Evolutionary conservation across 148 eudicot genomes (phyloP).

Genomic region (Mesembryanthemum crystallinum): DNA sequence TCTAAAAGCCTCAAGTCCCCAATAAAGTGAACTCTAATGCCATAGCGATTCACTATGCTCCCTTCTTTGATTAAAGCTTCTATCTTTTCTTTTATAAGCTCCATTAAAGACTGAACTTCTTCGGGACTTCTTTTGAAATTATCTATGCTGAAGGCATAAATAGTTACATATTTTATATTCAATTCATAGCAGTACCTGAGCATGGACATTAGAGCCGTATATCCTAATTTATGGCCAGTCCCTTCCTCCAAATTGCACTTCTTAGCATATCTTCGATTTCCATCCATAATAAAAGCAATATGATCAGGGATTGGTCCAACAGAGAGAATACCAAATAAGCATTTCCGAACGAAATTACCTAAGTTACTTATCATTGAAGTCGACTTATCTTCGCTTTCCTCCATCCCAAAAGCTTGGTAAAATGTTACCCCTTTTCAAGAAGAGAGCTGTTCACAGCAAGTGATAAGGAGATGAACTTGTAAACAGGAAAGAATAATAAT

Average conservation of each 20-base stretch:
- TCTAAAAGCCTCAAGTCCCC: conserved; percentile 54
- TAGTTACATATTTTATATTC: conserved; percentile 51
- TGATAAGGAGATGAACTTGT: not conserved
- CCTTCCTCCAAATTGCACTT: conserved; percentile 49
- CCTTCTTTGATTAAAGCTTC: conserved; percentile 51
- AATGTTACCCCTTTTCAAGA: not conserved
- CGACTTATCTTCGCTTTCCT: conserved; percentile 6
- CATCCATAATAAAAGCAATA: conserved; percentile 74
- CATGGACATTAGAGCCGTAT: conserved; percentile 45
- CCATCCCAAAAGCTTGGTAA: conserved; percentile 7
- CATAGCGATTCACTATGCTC: conserved; percentile 58
- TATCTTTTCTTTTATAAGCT: conserved; percentile 60
- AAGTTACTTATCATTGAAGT: conserved; percentile 21
- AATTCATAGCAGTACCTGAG: conserved; percentile 58
- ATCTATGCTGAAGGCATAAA: conserved; percentile 72
- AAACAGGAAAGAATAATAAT: not conserved
- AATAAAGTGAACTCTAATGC: conserved; percentile 57
- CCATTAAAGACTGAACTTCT: conserved; percentile 62
- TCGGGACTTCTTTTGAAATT: conserved; percentile 63
- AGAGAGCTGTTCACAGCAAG: conserved; percentile 2
- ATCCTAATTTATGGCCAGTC: conserved; percentile 51
- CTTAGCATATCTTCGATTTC: conserved; percentile 67
- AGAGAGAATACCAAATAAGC: conserved; percentile 44
- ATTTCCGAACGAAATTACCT: conserved; percentile 32
- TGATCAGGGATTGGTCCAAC: conserved; percentile 56